Evolutionary conservation across 73 alveolate genomes (phyloP).

Genomic region (Stentor coeruleus): DNA sequence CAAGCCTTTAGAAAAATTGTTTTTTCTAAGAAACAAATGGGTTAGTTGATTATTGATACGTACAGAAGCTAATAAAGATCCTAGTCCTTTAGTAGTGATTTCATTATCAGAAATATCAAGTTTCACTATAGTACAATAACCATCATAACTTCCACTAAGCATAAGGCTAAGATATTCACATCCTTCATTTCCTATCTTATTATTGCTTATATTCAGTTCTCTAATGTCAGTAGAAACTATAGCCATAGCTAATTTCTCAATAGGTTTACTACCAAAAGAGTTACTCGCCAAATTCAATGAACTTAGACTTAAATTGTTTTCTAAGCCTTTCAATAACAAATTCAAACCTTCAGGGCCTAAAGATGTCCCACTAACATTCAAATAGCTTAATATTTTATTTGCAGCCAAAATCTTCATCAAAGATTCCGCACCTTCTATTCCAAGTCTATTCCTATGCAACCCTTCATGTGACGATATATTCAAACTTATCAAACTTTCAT

Average conservation of each 20-base stretch:
- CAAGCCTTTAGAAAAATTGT: background rate
- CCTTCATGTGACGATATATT: slow-evolving; percentile 47
- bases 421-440: slow-evolving; percentile 35
- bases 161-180: background rate
- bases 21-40: slow-evolving; percentile 17
- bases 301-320: slow-evolving; percentile 21
- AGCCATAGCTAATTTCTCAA: slow-evolving; percentile 15
- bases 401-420: slow-evolving; percentile 24
- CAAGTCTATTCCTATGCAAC: slow-evolving; percentile 36
- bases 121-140: slow-evolving; percentile 22
- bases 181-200: slow-evolving; percentile 26
- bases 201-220: background rate
- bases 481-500: slow-evolving; percentile 26
- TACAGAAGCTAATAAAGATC: background rate
- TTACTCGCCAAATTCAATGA: slow-evolving; percentile 36
- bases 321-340: slow-evolving; percentile 31
- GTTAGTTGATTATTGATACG: slow-evolving; percentile 16
- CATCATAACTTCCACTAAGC: slow-evolving; percentile 12
- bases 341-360: slow-evolving; percentile 33
- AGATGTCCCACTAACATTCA: slow-evolving; percentile 34
- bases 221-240: background rate
- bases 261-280: slow-evolving; percentile 22
- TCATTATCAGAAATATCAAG: slow-evolving; percentile 35
- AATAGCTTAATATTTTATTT: slow-evolving; percentile 29
- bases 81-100: slow-evolving; percentile 32